Percentiles rank a stretch among this genome's conserved stretches.
Conservation (phyloP, 169 alveolate genomes). For the Eimeria zaria region DNA sequence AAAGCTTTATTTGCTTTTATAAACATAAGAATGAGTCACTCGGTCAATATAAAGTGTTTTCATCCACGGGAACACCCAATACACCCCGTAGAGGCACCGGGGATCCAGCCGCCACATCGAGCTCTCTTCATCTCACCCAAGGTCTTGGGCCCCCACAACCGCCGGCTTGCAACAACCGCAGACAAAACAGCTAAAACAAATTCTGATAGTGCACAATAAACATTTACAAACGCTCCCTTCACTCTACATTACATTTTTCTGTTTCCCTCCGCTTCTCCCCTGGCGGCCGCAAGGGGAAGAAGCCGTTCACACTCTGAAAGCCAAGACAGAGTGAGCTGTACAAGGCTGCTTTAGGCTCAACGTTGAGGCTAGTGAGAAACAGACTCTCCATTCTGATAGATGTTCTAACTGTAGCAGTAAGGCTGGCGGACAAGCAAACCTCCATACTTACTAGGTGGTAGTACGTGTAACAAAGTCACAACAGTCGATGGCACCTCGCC, state of each 20-base stretch:
- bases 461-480: background rate
- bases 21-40: background rate
- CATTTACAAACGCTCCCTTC: background rate
- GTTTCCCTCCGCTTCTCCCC: background rate
- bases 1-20: background rate
- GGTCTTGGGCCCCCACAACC: constrained; percentile 3
- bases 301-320: background rate
- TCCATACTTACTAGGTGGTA: background rate
- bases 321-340: background rate
- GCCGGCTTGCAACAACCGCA: background rate
- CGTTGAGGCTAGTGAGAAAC: background rate
- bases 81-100: background rate
- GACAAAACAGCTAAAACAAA: background rate
- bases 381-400: background rate
- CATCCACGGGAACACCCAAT: background rate
- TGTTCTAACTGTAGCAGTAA: background rate
- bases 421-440: background rate
- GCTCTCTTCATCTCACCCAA: background rate
- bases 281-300: background rate
- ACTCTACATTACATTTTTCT: background rate
- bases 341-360: background rate
- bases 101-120: constrained; percentile 51
- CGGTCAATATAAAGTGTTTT: background rate
- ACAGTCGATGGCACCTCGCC: background rate
- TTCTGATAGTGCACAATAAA: background rate